Evolutionary conservation across 371 early-diverging fungal genomes (phyloP), one percentile per base, ranked within the genome.

Genomic region (Rhizopus stolonifer): DNA sequence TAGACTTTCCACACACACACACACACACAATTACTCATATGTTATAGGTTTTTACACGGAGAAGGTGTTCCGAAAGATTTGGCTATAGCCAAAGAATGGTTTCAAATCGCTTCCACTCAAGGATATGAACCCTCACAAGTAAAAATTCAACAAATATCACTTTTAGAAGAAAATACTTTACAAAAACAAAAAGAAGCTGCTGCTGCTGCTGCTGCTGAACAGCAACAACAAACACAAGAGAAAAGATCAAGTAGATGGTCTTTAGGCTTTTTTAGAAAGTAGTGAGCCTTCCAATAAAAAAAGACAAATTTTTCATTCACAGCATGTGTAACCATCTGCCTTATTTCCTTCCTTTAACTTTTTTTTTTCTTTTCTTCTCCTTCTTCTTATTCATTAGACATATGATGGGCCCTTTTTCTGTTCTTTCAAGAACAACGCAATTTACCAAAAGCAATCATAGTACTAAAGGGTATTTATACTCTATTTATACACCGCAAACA

Each of bases 61-160:
- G 77, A 76, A 49, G 77, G 77, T 7, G 68, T 76, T 6, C 77
- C 69, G 4, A 66, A 67, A 29, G 77, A 76, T 51, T 39, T 69
- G 14, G 70, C 68, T 0, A 70, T 72, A 8, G 77, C 77, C 4
- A 69, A 60, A 38, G 70, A 72, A 49, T 76, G 70, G 68, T 76
- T 72, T 52, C 68, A 67, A 31, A 72, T 72, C 19, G 77, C 77
- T 9, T 60, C 72, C n/a, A 52, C 58, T 9, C 77, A 72, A 42
- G 77, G 77, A 0, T 76, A 76, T 47, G 77, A 76, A 25, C 67
- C 67, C 4, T 59, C 77, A 31, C 57, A 66, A 31, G 54, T 49
- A 21, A 65, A 64, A 40, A 53, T 76, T 10, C 65, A 60, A 42
- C 58, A 60, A 46, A 55, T 60, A 43, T 52, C 32, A 42, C 18